phyloP scores from a whole-genome alignment of 495 filamentous ascomycete genomes.

The Peziza echinospora region DNA sequence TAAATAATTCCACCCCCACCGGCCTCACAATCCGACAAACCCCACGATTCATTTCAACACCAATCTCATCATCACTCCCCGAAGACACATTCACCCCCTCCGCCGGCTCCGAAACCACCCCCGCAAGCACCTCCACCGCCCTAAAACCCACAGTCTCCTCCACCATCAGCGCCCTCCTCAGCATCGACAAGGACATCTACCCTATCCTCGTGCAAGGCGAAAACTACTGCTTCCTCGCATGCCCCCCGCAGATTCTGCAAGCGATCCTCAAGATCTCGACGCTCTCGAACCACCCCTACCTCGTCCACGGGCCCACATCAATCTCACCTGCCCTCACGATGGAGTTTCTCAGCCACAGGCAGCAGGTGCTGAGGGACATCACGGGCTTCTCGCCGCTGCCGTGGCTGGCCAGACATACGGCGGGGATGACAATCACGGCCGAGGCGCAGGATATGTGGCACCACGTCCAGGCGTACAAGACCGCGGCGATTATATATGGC shows the following conservation, averaged over 20 bases:
- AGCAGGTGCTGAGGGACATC: neutral
- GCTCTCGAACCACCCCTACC: slow-evolving; percentile 2
- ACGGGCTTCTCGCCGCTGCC: neutral
- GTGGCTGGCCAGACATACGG: neutral
- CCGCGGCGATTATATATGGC: neutral
- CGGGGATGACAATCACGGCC: neutral
- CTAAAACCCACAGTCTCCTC: slow-evolving; percentile 8
- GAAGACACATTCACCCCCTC: too few species aligned
- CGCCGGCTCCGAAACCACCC: too few species aligned
- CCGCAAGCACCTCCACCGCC: slow-evolving; percentile 10
- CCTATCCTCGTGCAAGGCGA: slow-evolving; percentile 11
- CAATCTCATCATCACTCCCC: neutral
- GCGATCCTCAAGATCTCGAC: slow-evolving; percentile 13
- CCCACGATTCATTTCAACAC: neutral
- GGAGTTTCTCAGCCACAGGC: neutral
- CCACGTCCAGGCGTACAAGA: neutral
- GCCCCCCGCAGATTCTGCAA: slow-evolving; percentile 15
- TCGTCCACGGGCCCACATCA: neutral
- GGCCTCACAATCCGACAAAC: neutral
- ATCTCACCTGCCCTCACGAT: neutral
- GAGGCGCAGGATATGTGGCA: neutral
- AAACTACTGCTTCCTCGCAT: slow-evolving; percentile 18
- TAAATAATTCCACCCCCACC: neutral
- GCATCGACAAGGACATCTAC: slow-evolving; percentile 8
- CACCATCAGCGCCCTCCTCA: neutral